phyloP scores from a whole-genome alignment of 2,329 filamentous ascomycete genomes.

The Neonectria coccinea region DNA sequence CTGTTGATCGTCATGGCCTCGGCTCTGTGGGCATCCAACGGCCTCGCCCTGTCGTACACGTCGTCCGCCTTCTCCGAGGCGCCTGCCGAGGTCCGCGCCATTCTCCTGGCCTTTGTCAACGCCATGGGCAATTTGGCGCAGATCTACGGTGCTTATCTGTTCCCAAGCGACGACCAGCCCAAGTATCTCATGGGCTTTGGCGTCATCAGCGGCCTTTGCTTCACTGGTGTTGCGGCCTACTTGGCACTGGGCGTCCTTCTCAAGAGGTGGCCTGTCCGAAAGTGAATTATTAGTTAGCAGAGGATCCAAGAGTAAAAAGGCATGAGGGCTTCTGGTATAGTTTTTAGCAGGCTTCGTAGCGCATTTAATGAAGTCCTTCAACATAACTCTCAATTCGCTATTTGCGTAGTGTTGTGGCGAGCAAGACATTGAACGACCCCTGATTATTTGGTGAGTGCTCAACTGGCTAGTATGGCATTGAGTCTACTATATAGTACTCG shows the following conservation, averaged over 20 bases:
- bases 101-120: constrained; percentile 63
- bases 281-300: constrained; percentile 1
- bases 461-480: no score
- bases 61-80: constrained; percentile 63
- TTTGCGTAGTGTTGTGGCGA: neutral
- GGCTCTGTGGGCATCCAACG: constrained; percentile 66
- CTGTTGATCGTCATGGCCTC: constrained; percentile 67
- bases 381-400: neutral
- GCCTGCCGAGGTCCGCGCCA: constrained; percentile 61
- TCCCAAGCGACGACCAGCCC: constrained; percentile 60
- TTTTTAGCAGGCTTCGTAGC: neutral
- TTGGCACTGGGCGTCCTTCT: constrained; percentile 23
- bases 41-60: constrained; percentile 62
- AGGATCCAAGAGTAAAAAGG: neutral
- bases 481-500: no score
- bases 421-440: no score
- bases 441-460: no score
- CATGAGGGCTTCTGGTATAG: neutral
- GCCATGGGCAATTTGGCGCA: constrained; percentile 66
- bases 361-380: neutral
- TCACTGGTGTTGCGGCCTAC: constrained; percentile 29
- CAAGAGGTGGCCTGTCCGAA: constrained; percentile 22
- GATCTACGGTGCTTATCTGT: constrained; percentile 67
- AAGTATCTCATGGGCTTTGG: constrained; percentile 61
- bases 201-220: constrained; percentile 39